Evolutionary conservation across 176 grass and related monocot genomes (phyloP).

Genomic region (Triticum timopheevii): DNA sequence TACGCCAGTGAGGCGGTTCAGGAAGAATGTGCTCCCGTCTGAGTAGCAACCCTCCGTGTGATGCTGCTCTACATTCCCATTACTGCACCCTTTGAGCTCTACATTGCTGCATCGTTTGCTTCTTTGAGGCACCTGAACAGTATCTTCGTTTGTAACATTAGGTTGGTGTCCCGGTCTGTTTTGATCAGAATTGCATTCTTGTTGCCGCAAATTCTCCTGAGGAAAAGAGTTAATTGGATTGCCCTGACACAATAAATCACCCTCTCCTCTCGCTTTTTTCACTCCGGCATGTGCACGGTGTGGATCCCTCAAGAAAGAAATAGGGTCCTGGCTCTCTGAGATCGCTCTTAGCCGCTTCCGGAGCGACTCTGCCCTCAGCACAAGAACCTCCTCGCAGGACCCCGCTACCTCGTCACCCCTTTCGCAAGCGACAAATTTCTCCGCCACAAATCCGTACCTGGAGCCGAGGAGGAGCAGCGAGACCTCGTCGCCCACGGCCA

Average conservation of each 20-base stretch:
- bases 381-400: constrained; percentile 29
- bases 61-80: constrained; percentile 8
- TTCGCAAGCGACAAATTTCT: constrained; percentile 56
- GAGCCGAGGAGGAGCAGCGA: constrained; percentile 24
- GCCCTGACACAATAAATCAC: not conserved
- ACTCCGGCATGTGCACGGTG: not conserved
- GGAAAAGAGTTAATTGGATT: not conserved
- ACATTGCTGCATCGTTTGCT: not conserved
- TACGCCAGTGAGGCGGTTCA: constrained; percentile 52
- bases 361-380: constrained; percentile 54
- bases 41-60: constrained; percentile 40
- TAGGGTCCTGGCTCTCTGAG: constrained; percentile 55
- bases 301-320: constrained; percentile 61
- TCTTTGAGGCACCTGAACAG: not conserved
- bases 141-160: not conserved
- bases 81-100: not conserved
- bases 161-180: not conserved
- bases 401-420: not conserved
- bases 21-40: constrained; percentile 83
- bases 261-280: constrained; percentile 9
- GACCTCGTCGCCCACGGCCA: constrained; percentile 57
- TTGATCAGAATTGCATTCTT: not conserved
- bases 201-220: not conserved
- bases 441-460: constrained; percentile 55
- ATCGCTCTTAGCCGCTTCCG: constrained; percentile 56